Evolutionary conservation across 2,329 filamentous ascomycete genomes (phyloP), one percentile per base, ranked within the genome.

Genomic region (Penicillium occitanis): DNA sequence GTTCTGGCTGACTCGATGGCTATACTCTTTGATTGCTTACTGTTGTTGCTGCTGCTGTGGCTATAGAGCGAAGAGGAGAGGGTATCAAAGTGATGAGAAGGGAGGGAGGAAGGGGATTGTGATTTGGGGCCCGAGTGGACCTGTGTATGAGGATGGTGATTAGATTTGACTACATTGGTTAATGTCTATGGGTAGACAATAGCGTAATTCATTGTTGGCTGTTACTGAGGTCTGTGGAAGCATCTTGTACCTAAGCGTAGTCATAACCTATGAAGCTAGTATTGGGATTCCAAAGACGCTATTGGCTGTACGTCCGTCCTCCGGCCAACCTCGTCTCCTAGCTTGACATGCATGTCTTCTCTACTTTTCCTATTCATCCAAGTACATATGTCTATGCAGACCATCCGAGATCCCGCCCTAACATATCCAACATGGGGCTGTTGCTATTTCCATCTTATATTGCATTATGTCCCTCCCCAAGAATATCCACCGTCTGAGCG

Each of bases 401-500:
- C 42, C 6, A 19, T 19, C 42, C 17, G 6, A 44, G 40, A n/a
- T 7, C 17, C 40, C 17, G 6, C 40, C n/a, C 40, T 44, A 19
- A 13, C 1, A n/a, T n/a, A 3, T n/a, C 8, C 40, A 5, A 19
- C 5, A 44, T 3, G 25, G 25, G 25, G 2, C 40, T 83, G 33
- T 35, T 8, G 2, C 33, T 35, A 11, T 35, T 35, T 2, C 33
- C 33, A 35, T 8, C 10, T 35, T 35, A 2, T 3, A 35, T 11
- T 4, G 2, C 35, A 37, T 14, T 37, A 37, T 37, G 35, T 13
- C 13, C 11, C 13, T 4, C 11, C 11, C 11, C 13, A 37, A 37
- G 3, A 13, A 37, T 37, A 13, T 37, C 4, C 33, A 37, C 11
- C 35, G 2, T 37, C 11, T 13, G 11, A 5, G 35, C 11, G 11